Evolutionary conservation across 2,329 filamentous ascomycete species (phyloP).

Genomic region (Talaromyces marneffei): DNA sequence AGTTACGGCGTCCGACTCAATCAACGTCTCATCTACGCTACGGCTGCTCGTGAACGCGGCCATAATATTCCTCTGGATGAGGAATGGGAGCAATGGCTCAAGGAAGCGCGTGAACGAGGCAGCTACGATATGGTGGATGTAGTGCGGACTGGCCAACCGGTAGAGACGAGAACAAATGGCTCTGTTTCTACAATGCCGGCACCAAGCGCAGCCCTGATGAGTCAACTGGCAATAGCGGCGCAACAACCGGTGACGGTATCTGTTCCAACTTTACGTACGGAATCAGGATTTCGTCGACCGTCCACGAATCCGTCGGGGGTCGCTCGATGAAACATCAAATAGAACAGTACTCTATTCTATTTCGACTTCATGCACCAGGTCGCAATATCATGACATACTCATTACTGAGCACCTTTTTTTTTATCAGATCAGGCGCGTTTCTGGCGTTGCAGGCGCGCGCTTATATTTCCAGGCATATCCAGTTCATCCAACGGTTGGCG

Average conservation of each 20-base stretch:
- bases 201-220: conserved; percentile 17
- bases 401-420: background rate
- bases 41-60: conserved; percentile 48
- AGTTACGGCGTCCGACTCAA: conserved; percentile 50
- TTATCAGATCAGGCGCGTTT: conserved; percentile 1
- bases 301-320: conserved; percentile 6
- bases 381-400: background rate
- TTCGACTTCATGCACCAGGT: background rate
- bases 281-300: background rate
- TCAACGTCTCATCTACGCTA: conserved; percentile 48
- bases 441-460: conserved; percentile 9
- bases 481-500: background rate
- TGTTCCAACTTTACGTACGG: background rate
- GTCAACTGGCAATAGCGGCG: conserved; percentile 8
- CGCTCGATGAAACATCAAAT: conserved; percentile 5
- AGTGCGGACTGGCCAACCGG: conserved; percentile 32
- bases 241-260: background rate
- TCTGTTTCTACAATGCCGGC: conserved; percentile 18
- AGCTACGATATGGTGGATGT: conserved; percentile 38
- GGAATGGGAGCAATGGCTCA: conserved; percentile 54
- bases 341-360: background rate
- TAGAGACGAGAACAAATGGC: conserved; percentile 26
- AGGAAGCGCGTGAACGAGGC: conserved; percentile 51
- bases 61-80: conserved; percentile 40
- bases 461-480: background rate